phyloP scores from a whole-genome alignment of 352 stramenopile species.

The Phytopythium mirpurense region DNA sequence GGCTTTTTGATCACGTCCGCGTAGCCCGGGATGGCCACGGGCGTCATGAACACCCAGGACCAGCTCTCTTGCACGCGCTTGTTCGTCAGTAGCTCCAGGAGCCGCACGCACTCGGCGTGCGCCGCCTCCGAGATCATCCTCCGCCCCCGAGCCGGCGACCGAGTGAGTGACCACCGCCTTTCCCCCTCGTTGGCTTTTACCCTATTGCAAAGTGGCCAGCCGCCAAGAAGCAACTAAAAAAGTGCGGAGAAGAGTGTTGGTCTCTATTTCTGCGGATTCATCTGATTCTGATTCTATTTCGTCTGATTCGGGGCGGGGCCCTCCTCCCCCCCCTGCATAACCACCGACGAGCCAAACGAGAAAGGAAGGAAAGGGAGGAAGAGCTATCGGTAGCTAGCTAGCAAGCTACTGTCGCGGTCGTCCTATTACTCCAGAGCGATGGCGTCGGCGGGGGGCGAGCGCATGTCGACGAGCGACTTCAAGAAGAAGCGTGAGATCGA shows the following conservation, averaged over 20 bases:
- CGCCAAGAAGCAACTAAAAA: too few relatives aligned
- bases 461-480: slow-evolving; percentile 73
- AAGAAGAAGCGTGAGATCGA: slow-evolving; percentile 88
- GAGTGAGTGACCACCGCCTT: neutral
- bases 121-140: slow-evolving; percentile 68
- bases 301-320: too few relatives aligned
- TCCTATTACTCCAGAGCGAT: too few relatives aligned
- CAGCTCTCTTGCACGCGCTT: slow-evolving; percentile 80
- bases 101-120: slow-evolving; percentile 74
- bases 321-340: too few relatives aligned
- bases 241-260: too few relatives aligned
- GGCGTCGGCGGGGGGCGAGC: slow-evolving; percentile 57
- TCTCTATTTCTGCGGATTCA: too few relatives aligned
- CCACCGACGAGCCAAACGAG: too few relatives aligned
- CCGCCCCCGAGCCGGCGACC: neutral
- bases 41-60: slow-evolving; percentile 85
- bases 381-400: too few relatives aligned
- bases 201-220: neutral
- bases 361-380: too few relatives aligned
- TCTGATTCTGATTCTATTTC: too few relatives aligned
- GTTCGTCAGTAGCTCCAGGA: slow-evolving; percentile 77
- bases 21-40: slow-evolving; percentile 67
- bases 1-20: slow-evolving; percentile 71
- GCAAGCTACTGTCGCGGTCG: too few relatives aligned
- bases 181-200: neutral